A percentile compares a stretch with the other conserved stretches of the same genome.
phyloP scores from a whole-genome alignment of 148 eudicot species.

The Fagopyrum homotropicum region DNA sequence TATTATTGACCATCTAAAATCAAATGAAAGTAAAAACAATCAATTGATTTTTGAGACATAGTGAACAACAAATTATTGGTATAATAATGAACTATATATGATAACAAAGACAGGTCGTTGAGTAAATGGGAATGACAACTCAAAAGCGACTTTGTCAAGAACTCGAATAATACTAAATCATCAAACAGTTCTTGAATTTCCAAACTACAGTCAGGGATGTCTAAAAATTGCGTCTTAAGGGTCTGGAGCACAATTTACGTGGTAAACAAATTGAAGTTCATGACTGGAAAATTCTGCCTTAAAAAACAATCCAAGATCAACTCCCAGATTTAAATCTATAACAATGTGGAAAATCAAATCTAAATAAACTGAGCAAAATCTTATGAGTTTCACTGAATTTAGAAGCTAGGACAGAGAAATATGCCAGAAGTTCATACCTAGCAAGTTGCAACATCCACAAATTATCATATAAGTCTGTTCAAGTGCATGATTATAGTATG shows the following conservation, averaged over 20 bases:
- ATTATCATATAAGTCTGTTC: background rate
- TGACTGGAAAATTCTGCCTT: background rate
- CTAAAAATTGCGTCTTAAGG: background rate
- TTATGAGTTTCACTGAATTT: background rate
- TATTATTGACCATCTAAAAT: slow-evolving; percentile 77
- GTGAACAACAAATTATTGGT: background rate
- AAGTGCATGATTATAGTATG: background rate
- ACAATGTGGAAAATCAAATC: background rate
- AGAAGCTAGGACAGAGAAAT: background rate
- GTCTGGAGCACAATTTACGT: background rate
- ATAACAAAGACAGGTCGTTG: background rate
- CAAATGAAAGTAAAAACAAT: background rate
- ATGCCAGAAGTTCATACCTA: background rate
- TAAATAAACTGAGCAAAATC: background rate
- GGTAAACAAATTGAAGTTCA: background rate
- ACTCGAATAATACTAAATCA: background rate
- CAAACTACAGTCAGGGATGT: background rate
- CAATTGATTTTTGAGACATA: background rate
- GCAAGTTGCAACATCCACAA: background rate
- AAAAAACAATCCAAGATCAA: background rate
- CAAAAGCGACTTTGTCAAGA: background rate
- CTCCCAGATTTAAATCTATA: background rate
- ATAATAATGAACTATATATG: background rate
- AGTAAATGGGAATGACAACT: background rate
- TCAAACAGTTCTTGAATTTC: background rate